These are phyloP conservation scores for Orbilia brochopaga DNA, from an alignment of 2,329 filamentous ascomycete genomes.

Conservation along the genomic window DNA sequence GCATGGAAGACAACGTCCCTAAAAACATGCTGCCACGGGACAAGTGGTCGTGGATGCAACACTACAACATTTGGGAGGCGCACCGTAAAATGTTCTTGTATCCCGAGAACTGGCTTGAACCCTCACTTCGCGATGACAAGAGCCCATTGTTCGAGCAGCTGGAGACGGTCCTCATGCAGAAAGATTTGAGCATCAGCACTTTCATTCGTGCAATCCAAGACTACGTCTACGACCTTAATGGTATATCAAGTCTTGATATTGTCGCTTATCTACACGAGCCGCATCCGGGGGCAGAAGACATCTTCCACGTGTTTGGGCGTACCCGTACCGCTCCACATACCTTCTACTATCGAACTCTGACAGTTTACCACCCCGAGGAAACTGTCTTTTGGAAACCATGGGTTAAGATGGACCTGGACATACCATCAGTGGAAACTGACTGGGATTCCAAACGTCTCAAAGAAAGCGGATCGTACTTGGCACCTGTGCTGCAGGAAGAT, in stretches of 20 bases:
- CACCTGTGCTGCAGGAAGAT: conserved; percentile 33
- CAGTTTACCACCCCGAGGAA: neutral
- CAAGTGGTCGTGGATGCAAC: conserved; percentile 56
- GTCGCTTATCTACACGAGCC: conserved; percentile 30
- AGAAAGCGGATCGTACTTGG: conserved; percentile 51
- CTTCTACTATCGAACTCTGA: conserved; percentile 47
- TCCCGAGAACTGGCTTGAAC: conserved; percentile 57
- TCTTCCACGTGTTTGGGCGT: conserved; percentile 52
- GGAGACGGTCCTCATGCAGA: conserved; percentile 54
- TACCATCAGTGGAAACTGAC: conserved; percentile 49
- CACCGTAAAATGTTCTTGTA: conserved; percentile 56
- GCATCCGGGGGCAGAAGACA: neutral
- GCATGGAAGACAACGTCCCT: too few relatives aligned
- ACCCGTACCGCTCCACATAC: conserved; percentile 48
- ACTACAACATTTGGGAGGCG: conserved; percentile 55
- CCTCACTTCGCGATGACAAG: conserved; percentile 57
- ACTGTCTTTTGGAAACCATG: conserved; percentile 50
- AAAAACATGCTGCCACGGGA: too few relatives aligned
- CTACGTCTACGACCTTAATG: conserved; percentile 50
- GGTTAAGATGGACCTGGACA: conserved; percentile 53
- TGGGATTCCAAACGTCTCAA: neutral
- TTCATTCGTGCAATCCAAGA: conserved; percentile 17
- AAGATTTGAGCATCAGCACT: conserved; percentile 45
- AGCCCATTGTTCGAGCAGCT: conserved; percentile 53
- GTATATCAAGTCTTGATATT: conserved; percentile 38